Conservation (phyloP, 1,139 yeast species). For the Protomyces macrosporus region DNA sequence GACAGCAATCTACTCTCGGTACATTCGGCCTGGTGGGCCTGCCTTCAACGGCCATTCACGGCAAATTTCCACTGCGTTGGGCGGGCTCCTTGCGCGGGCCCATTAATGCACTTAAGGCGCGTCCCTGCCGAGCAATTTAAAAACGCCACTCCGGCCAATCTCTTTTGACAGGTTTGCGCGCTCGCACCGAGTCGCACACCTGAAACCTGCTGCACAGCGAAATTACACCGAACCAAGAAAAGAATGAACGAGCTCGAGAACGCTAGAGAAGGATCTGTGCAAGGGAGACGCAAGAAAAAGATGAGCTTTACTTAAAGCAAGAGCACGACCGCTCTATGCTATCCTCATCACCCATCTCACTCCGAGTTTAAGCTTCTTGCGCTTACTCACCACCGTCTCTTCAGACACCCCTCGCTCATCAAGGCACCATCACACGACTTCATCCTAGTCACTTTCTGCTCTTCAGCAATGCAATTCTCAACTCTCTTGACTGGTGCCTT, state of each 20-base stretch:
- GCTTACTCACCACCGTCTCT: conserved; percentile 1
- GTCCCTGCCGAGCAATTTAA: too few species aligned
- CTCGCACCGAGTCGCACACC: too few species aligned
- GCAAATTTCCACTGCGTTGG: too few species aligned
- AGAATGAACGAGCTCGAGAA: background rate
- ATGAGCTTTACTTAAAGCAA: background rate
- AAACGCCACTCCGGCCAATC: too few species aligned
- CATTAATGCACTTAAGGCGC: too few species aligned
- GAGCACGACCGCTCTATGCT: background rate
- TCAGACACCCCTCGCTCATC: background rate
- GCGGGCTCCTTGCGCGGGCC: too few species aligned
- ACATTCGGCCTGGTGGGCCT: too few species aligned
- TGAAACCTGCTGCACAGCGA: background rate
- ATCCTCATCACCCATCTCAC: background rate
- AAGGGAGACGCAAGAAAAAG: background rate
- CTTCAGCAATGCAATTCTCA: background rate
- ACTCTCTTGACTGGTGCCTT: background rate
- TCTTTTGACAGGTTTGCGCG: background rate
- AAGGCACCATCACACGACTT: background rate
- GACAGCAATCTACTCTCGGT: too few species aligned
- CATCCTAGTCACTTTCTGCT: background rate
- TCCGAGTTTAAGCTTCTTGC: background rate
- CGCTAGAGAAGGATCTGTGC: background rate
- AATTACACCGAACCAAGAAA: background rate
- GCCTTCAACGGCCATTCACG: too few species aligned